Percentiles rank a stretch among this genome's conserved stretches.
Conservation (phyloP, 2,329 filamentous ascomycete genomes). For the Septoria petroselini region DNA sequence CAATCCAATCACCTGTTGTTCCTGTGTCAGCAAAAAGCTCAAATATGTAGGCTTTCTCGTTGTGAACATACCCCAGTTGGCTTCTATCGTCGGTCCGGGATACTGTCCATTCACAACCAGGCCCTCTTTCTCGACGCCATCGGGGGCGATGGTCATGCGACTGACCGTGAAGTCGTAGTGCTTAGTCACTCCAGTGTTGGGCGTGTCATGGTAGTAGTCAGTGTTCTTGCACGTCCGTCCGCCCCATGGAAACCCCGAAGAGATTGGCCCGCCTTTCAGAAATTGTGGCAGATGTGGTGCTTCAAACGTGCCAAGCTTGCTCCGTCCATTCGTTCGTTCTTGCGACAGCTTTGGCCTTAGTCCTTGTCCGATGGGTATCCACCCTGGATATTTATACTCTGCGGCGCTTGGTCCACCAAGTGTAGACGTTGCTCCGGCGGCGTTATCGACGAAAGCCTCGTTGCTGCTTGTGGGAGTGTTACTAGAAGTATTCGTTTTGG, state of each 20-base stretch:
- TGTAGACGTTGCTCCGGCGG: neutral
- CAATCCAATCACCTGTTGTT: conserved; percentile 34
- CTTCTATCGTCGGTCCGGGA: conserved; percentile 38
- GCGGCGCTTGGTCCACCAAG: conserved; percentile 20
- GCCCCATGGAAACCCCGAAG: conserved; percentile 32
- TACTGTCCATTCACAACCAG: conserved; percentile 37
- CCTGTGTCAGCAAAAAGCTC: conserved; percentile 9
- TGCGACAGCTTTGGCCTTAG: conserved; percentile 25
- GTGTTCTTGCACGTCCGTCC: conserved; percentile 28
- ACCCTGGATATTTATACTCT: conserved; percentile 23
- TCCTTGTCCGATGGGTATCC: conserved; percentile 21
- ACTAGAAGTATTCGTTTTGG: conserved; percentile 6
- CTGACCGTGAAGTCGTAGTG: conserved; percentile 37
- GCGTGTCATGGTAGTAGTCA: conserved; percentile 31
- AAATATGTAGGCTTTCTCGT: neutral
- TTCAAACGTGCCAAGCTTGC: conserved; percentile 28
- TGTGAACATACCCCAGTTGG: conserved; percentile 33
- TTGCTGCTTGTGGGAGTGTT: conserved; percentile 3
- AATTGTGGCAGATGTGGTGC: conserved; percentile 30
- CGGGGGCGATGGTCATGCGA: conserved; percentile 33
- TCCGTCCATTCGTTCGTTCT: conserved; percentile 30
- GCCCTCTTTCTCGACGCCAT: conserved; percentile 34
- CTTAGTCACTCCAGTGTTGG: conserved; percentile 37
- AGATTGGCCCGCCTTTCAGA: conserved; percentile 24
- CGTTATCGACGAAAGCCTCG: neutral